These are phyloP conservation scores for Solanum bulbocastanum DNA, from an alignment of 257 asterid species.

Conservation along the genomic window DNA sequence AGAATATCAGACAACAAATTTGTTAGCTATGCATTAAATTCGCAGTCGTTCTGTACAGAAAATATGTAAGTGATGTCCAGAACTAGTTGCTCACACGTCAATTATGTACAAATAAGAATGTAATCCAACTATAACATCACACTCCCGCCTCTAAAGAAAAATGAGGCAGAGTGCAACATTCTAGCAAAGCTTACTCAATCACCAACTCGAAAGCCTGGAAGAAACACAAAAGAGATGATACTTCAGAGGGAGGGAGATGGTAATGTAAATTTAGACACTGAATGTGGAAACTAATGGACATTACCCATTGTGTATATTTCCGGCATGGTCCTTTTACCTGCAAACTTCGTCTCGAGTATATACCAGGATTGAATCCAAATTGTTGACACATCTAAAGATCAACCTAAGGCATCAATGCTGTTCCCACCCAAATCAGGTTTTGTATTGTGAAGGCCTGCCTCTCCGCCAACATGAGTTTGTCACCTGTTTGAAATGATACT, in stretches of 20 bases:
- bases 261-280: not conserved
- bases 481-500: slow-evolving; percentile 25
- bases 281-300: not conserved
- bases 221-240: not conserved
- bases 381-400: not conserved
- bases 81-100: not conserved
- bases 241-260: not conserved
- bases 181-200: slow-evolving; percentile 4
- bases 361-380: not conserved
- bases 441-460: slow-evolving; percentile 33
- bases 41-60: not conserved
- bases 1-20: not conserved
- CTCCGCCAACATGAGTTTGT: slow-evolving; percentile 50
- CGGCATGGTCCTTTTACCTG: not conserved
- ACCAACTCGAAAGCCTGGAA: slow-evolving; percentile 2
- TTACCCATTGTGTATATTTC: not conserved
- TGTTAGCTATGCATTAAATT: not conserved
- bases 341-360: not conserved
- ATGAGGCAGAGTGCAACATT: slow-evolving; percentile 23
- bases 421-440: slow-evolving; percentile 16
- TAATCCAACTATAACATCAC: not conserved
- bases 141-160: slow-evolving; percentile 21
- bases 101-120: slow-evolving; percentile 13
- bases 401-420: not conserved
- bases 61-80: not conserved